Evolutionary conservation across 2,329 filamentous ascomycete species (phyloP).

Genomic region (Sclerotinia glacialis): DNA sequence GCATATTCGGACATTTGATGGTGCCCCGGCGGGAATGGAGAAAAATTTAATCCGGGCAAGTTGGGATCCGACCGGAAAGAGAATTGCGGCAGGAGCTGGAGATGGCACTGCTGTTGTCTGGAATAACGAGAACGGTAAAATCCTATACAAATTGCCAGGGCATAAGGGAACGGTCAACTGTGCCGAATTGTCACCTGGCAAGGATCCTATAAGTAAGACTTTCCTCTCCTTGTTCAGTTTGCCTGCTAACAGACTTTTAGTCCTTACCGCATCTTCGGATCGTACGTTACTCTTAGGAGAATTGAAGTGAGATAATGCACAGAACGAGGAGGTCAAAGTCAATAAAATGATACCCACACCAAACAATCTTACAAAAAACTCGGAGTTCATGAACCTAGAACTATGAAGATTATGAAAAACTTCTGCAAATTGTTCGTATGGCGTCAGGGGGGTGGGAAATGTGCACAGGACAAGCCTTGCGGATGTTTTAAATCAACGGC

Average conservation of each 20-base stretch:
- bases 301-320: constrained; percentile 53
- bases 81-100: constrained; percentile 82
- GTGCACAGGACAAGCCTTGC: constrained; percentile 1
- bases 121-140: constrained; percentile 83
- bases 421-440: not conserved
- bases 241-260: constrained; percentile 46
- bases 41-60: constrained; percentile 88
- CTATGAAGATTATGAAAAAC: not conserved
- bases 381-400: constrained; percentile 7
- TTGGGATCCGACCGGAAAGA: constrained; percentile 84
- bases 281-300: constrained; percentile 81
- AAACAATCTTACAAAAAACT: constrained; percentile 6
- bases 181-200: constrained; percentile 81
- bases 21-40: constrained; percentile 82
- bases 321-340: constrained; percentile 2
- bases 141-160: constrained; percentile 91
- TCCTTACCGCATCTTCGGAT: constrained; percentile 88
- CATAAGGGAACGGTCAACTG: constrained; percentile 96
- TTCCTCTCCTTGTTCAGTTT: not conserved
- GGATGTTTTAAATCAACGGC: constrained; percentile 13
- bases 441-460: not conserved
- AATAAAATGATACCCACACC: constrained; percentile 18
- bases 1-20: constrained; percentile 84
- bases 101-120: constrained; percentile 90
- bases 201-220: constrained; percentile 82